Evolutionary conservation across 768 basidiomycete species (phyloP).

Genomic region (Leccinum uliginosum): DNA sequence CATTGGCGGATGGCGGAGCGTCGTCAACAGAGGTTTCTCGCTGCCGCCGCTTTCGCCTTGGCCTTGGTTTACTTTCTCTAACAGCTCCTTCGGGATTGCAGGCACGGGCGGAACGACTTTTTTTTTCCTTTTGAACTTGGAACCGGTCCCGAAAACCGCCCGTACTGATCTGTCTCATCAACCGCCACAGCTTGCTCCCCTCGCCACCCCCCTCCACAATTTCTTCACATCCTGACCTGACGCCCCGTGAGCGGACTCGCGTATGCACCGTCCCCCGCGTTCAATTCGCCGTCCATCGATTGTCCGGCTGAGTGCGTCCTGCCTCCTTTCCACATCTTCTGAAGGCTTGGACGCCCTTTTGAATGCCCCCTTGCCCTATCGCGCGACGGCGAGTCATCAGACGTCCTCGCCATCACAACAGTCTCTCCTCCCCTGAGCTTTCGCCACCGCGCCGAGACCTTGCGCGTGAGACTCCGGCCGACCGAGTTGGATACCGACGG

Average conservation of each 20-base stretch:
- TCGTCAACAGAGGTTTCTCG: conserved; percentile 8
- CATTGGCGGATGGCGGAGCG: not conserved
- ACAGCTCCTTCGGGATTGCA: conserved; percentile 46
- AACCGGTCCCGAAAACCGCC: conserved; percentile 56
- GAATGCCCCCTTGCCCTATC: conserved; percentile 7
- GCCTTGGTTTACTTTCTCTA: conserved; percentile 7
- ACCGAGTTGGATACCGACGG: conserved; percentile 12
- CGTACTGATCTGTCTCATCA: conserved; percentile 68
- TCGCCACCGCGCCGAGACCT: conserved; percentile 35
- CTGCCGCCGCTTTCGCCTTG: conserved; percentile 3
- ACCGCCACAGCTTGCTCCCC: conserved; percentile 54
- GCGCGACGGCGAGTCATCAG: conserved; percentile 26
- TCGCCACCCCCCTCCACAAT: conserved; percentile 16
- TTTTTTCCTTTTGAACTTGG: conserved; percentile 6
- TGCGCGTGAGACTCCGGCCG: conserved; percentile 29
- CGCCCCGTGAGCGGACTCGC: conserved; percentile 8
- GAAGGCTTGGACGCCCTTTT: conserved; percentile 31
- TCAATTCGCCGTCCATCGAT: conserved; percentile 17
- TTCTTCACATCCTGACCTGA: conserved; percentile 9
- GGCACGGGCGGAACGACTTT: conserved; percentile 53
- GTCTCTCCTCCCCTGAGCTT: conserved; percentile 12
- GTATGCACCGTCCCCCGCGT: conserved; percentile 9
- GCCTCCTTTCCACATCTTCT: conserved; percentile 23
- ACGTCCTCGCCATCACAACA: not conserved
- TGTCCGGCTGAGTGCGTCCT: conserved; percentile 6